phyloP scores from a whole-genome alignment of 2,329 filamentous ascomycete species.

The Colletotrichum plurivorum region DNA sequence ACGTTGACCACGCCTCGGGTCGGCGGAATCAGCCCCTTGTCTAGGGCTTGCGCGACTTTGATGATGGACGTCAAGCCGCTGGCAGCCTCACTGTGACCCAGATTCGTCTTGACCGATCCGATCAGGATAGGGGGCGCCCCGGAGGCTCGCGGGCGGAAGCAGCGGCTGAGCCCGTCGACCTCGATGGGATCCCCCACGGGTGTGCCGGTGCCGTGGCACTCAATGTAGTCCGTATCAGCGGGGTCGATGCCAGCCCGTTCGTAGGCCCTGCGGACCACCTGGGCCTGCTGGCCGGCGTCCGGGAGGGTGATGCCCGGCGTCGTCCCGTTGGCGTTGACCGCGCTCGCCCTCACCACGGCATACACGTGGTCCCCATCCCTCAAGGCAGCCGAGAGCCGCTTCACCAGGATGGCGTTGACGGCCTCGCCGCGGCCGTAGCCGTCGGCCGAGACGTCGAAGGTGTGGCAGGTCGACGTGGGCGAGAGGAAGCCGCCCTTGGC shows the following conservation, averaged over 20 bases:
- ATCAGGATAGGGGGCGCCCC: background rate
- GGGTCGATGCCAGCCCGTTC: slow-evolving; percentile 39
- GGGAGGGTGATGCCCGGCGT: slow-evolving; percentile 57
- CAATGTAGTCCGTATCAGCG: slow-evolving; percentile 44
- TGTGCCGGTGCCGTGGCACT: slow-evolving; percentile 49
- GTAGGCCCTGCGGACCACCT: slow-evolving; percentile 50
- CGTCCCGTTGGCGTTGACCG: slow-evolving; percentile 58
- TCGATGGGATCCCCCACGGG: slow-evolving; percentile 63
- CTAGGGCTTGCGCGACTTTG: slow-evolving; percentile 17
- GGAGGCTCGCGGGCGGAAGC: slow-evolving; percentile 52
- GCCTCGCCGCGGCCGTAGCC: slow-evolving; percentile 20
- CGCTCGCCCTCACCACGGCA: slow-evolving; percentile 52
- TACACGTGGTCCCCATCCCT: slow-evolving; percentile 53
- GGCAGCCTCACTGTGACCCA: slow-evolving; percentile 46
- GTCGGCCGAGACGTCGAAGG: background rate
- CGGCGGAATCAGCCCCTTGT: slow-evolving; percentile 20
- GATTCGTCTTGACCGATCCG: slow-evolving; percentile 44
- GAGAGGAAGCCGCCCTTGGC: background rate
- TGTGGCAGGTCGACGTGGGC: background rate
- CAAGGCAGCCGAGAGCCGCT: slow-evolving; percentile 59
- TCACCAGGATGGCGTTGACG: slow-evolving; percentile 57
- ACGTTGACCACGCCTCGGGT: slow-evolving; percentile 18
- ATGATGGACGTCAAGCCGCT: slow-evolving; percentile 35
- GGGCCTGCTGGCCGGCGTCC: slow-evolving; percentile 51
- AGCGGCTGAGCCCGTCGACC: slow-evolving; percentile 61